Conservation (phyloP, 768 basidiomycete genomes). For the Lactarius deliciosus region DNA sequence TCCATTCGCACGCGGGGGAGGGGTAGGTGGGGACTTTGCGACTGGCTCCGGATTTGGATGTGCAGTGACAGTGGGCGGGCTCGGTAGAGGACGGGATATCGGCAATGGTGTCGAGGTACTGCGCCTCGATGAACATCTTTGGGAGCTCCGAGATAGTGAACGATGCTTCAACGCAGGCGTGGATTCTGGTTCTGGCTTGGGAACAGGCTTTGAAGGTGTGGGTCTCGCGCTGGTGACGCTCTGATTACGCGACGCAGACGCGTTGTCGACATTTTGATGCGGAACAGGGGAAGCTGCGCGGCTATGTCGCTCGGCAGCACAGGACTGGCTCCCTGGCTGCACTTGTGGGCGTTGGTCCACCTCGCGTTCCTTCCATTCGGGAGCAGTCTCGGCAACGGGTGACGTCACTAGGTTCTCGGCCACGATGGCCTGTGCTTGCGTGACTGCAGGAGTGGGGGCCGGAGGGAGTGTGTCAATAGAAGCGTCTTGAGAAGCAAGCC, state of each 20-base stretch:
- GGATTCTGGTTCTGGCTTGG: conserved; percentile 5
- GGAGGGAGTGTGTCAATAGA: neutral
- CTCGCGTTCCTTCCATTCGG: neutral
- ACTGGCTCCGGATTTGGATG: conserved; percentile 17
- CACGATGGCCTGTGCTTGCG: conserved; percentile 1
- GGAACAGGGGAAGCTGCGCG: neutral
- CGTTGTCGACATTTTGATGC: neutral
- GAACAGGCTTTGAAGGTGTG: neutral
- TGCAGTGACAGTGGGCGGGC: conserved; percentile 20
- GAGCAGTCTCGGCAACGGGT: neutral
- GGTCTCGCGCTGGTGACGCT: neutral
- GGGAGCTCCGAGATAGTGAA: conserved; percentile 6
- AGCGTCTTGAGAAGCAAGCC: conserved; percentile 15
- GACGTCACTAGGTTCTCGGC: neutral
- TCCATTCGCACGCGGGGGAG: conserved; percentile 9
- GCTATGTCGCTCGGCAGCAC: neutral
- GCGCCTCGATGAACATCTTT: conserved; percentile 8
- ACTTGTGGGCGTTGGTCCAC: neutral
- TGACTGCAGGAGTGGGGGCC: neutral
- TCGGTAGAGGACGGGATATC: conserved; percentile 25
- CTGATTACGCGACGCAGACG: neutral
- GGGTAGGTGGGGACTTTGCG: conserved; percentile 3
- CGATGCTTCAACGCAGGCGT: neutral
- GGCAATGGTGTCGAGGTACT: conserved; percentile 23
- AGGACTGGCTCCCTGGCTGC: neutral